Evolutionary conservation across 768 basidiomycete genomes (phyloP).

Genomic region (Leccinum sublutescens): DNA sequence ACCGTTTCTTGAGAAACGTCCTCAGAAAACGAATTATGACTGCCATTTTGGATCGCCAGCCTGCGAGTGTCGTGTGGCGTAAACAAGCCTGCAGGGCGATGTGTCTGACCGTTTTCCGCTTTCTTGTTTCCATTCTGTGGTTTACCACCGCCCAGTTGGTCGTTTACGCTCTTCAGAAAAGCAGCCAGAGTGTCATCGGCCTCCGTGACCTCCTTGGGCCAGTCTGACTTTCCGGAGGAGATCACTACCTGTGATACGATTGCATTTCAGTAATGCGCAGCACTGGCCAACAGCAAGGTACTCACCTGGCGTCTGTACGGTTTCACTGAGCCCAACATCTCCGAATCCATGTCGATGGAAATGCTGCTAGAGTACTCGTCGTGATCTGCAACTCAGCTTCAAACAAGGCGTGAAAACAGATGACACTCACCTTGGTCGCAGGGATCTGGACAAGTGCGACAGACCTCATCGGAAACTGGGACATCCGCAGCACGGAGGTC

Average conservation of each 20-base stretch:
- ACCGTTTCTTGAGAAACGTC: slow-evolving; percentile 69
- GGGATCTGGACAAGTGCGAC: slow-evolving; percentile 72
- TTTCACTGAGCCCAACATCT: slow-evolving; percentile 84
- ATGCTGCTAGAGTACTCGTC: slow-evolving; percentile 73
- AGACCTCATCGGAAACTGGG: slow-evolving; percentile 66
- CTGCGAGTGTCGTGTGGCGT: slow-evolving; percentile 50
- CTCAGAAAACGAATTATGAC: slow-evolving; percentile 65
- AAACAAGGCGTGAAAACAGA: slow-evolving; percentile 29
- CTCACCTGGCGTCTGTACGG: slow-evolving; percentile 78
- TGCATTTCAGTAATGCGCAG: background rate
- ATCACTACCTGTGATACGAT: slow-evolving; percentile 63
- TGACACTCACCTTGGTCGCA: slow-evolving; percentile 61
- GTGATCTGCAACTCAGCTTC: slow-evolving; percentile 48
- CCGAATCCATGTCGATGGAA: slow-evolving; percentile 72
- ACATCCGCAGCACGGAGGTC: slow-evolving; percentile 57
- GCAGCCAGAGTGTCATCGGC: slow-evolving; percentile 70
- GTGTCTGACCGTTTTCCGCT: slow-evolving; percentile 6
- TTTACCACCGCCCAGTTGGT: slow-evolving; percentile 17
- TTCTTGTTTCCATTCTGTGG: background rate
- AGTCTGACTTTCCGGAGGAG: slow-evolving; percentile 88
- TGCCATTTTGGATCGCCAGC: slow-evolving; percentile 81
- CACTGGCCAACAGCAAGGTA: background rate
- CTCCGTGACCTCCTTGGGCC: slow-evolving; percentile 78
- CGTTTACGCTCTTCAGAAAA: slow-evolving; percentile 37
- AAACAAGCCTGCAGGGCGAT: slow-evolving; percentile 46